Percentiles rank a stretch among this genome's conserved stretches.
Conservation (phyloP, 768 basidiomycete species). For the Hemileccinum rubropunctum region DNA sequence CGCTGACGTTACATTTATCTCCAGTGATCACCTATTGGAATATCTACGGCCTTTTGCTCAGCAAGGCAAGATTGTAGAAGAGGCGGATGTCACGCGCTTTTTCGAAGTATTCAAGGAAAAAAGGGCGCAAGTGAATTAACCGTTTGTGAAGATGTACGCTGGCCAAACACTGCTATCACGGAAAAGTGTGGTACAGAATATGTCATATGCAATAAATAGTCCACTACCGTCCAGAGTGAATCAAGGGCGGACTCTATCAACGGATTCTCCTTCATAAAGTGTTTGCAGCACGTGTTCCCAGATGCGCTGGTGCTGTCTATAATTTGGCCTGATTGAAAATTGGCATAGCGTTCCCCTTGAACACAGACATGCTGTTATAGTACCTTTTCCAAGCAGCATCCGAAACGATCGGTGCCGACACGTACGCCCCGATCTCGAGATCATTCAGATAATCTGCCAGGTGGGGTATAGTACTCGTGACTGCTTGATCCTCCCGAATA, state of each 20-base stretch:
- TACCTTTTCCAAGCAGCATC: constrained; percentile 51
- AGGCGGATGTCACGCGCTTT: constrained; percentile 66
- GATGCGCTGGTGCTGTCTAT: too few relatives aligned
- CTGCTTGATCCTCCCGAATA: constrained; percentile 44
- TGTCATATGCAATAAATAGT: background rate
- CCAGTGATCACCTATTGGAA: constrained; percentile 65
- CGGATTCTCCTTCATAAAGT: too few relatives aligned
- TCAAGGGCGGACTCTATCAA: too few relatives aligned
- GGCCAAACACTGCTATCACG: too few relatives aligned
- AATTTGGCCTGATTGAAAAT: constrained; percentile 19
- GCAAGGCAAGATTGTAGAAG: constrained; percentile 70
- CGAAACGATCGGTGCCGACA: constrained; percentile 52
- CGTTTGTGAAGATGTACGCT: background rate
- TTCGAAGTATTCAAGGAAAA: constrained; percentile 53
- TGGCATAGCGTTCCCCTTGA: constrained; percentile 40
- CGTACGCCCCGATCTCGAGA: constrained; percentile 47
- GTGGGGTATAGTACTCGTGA: constrained; percentile 43
- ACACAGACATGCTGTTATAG: constrained; percentile 37
- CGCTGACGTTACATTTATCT: constrained; percentile 1
- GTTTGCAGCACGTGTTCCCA: too few relatives aligned
- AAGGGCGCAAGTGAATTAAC: constrained; percentile 6
- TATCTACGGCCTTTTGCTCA: constrained; percentile 80
- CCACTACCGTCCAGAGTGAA: background rate
- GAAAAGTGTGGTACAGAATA: background rate
- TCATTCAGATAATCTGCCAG: constrained; percentile 40